phyloP scores from a whole-genome alignment of 83 land plant species.

The Picea abies region DNA sequence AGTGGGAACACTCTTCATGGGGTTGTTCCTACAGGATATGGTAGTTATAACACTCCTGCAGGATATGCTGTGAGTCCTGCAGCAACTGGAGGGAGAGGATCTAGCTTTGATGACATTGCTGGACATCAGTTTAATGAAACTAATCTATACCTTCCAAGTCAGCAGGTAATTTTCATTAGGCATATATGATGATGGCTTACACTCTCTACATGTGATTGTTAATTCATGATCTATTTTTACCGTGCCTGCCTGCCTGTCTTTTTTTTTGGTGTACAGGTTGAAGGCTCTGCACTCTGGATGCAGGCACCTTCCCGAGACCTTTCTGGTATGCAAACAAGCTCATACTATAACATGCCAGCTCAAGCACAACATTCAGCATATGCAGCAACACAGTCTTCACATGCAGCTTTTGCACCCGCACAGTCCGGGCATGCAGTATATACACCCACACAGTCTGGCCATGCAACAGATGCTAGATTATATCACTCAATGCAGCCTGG shows the following conservation, averaged over 20 bases:
- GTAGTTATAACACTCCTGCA: constrained; percentile 28
- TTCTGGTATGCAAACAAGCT: constrained; percentile 36
- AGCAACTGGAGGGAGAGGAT: constrained; percentile 28
- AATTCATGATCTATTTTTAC: neutral
- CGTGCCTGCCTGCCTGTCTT: too few species aligned
- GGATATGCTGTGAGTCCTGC: constrained; percentile 35
- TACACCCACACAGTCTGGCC: constrained; percentile 30
- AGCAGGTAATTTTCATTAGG: constrained; percentile 24
- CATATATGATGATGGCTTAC: too few species aligned
- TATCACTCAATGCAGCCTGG: constrained; percentile 22
- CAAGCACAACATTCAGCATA: constrained; percentile 47
- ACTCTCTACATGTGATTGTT: neutral
- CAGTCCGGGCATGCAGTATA: constrained; percentile 38
- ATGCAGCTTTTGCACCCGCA: constrained; percentile 42
- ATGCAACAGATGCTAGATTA: constrained; percentile 26
- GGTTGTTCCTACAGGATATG: constrained; percentile 37
- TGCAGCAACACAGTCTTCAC: constrained; percentile 53
- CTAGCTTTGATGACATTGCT: constrained; percentile 37
- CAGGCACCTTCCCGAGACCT: constrained; percentile 40
- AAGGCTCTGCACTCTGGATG: constrained; percentile 50
- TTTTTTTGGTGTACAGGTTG: constrained; percentile 30
- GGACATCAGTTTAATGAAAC: constrained; percentile 37
- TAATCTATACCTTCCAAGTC: constrained; percentile 38
- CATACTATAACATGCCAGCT: constrained; percentile 42
- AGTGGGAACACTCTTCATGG: constrained; percentile 35